phyloP scores from a whole-genome alignment of 2,329 filamentous ascomycete genomes.

The Exophiala bonariae region DNA sequence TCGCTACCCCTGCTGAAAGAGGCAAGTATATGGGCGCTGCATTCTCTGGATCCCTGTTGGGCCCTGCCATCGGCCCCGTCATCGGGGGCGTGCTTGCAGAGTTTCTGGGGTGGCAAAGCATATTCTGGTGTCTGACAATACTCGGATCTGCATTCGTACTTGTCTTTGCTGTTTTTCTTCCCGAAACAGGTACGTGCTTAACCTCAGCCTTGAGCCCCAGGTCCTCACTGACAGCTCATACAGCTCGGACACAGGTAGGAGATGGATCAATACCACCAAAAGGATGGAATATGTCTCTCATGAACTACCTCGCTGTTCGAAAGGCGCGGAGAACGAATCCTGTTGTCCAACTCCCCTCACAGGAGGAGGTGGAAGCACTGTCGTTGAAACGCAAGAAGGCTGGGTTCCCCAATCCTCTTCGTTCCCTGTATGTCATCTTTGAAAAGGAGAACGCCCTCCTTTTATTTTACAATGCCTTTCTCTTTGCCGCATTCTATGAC shows the following conservation, averaged over 20 bases:
- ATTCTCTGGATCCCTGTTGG: slow-evolving; percentile 38
- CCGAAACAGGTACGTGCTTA: slow-evolving; percentile 35
- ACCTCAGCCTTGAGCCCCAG: background rate
- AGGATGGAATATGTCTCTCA: slow-evolving; percentile 36
- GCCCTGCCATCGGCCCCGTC: slow-evolving; percentile 48
- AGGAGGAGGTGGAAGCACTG: background rate
- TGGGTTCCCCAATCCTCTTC: slow-evolving; percentile 44
- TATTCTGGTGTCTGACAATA: slow-evolving; percentile 59
- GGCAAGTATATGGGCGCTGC: slow-evolving; percentile 44
- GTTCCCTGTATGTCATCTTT: slow-evolving; percentile 37
- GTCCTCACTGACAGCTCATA: background rate
- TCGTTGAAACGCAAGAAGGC: slow-evolving; percentile 7
- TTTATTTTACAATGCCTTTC: slow-evolving; percentile 39
- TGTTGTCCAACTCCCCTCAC: slow-evolving; percentile 4
- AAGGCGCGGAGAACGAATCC: slow-evolving; percentile 18
- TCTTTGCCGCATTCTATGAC: slow-evolving; percentile 52
- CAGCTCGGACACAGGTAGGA: slow-evolving; percentile 36
- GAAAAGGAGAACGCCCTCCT: slow-evolving; percentile 39
- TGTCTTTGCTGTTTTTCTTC: slow-evolving; percentile 34
- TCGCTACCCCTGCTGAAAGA: slow-evolving; percentile 38
- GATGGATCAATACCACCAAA: slow-evolving; percentile 41
- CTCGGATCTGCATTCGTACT: slow-evolving; percentile 38
- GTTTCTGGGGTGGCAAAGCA: slow-evolving; percentile 51
- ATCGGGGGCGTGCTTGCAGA: slow-evolving; percentile 43
- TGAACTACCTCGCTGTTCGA: slow-evolving; percentile 28